Evolutionary conservation across 2,329 filamentous ascomycete species (phyloP).

Genomic region (Diaporthe citrichinensis): DNA sequence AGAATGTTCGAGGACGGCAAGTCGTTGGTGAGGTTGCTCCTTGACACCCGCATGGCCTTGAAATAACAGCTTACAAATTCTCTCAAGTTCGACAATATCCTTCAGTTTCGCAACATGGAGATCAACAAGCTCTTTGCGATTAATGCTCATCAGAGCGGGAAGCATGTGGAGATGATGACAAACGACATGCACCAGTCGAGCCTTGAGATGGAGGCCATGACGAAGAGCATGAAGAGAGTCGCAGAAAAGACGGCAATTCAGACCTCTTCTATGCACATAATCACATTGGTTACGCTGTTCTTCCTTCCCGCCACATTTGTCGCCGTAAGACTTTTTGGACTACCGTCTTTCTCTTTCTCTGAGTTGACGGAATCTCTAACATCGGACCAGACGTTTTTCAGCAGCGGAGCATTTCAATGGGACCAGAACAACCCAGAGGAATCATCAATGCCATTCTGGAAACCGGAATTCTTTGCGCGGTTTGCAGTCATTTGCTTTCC

Average conservation of each 20-base stretch:
- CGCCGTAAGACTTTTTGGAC: slow-evolving; percentile 11
- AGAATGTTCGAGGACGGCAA: slow-evolving; percentile 13
- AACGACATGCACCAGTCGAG: slow-evolving; percentile 13
- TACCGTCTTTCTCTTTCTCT: neutral
- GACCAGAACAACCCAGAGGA: neutral
- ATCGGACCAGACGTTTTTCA: slow-evolving; percentile 37
- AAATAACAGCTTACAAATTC: no score
- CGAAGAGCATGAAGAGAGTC: slow-evolving; percentile 60
- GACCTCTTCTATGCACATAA: slow-evolving; percentile 51
- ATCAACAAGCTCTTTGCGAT: slow-evolving; percentile 13
- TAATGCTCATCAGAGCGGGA: slow-evolving; percentile 7
- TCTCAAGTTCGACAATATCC: no score
- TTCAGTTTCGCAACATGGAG: slow-evolving; percentile 5
- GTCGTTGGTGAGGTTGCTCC: no score
- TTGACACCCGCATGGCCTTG: no score
- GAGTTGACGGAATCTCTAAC: neutral
- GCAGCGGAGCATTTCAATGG: slow-evolving; percentile 27
- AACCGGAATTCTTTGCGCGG: neutral
- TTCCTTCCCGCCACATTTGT: slow-evolving; percentile 51
- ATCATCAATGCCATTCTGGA: neutral
- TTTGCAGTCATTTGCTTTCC: neutral
- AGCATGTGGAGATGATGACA: neutral
- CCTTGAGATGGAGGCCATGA: slow-evolving; percentile 12
- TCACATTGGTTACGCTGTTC: slow-evolving; percentile 49
- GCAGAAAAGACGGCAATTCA: slow-evolving; percentile 63